Base-by-base conservation (phyloP, 2,329 filamentous ascomycete genomes). In the Clarireedia paspali region DNA sequence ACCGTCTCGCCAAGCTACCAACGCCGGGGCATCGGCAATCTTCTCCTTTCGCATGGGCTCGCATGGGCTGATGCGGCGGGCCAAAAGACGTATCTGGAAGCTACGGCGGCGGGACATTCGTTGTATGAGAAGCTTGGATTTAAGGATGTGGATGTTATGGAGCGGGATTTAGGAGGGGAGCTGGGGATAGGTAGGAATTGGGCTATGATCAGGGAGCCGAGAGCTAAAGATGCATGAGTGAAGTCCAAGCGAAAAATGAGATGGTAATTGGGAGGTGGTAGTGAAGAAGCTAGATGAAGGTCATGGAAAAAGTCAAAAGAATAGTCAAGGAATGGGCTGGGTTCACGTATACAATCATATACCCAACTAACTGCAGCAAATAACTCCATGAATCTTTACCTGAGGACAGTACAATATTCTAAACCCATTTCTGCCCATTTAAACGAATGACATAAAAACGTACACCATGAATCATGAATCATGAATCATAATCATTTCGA, bases 61-160 rank as follows among this genome's bases (percentile, higher is more conserved):
- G 66, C 64, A 5, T 57, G 70, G 12, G 71, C 72, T 5, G 72
- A 74, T 54, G 48, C 56, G 3, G 64, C 17, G 14, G 17, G 23
- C 7, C 20, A 20, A 15, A 3, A 62, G 68, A 47, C 67, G 61
- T 53, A 60, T 63, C 1, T 74, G 72, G 73, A 75, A 60, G 71
- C 71, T n/a, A 73, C 72, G 7, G 57, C 62, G 1, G 61, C 59
- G 0, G 72, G 71, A 3, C 66, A 65, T 50, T 67, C 67, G 10
- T 24, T 75, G 14, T 75, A 75, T 57, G 62, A 66, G 59, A 70
- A 69, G 58, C 51, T 71, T 5, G 72, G 72, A 9, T 75, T 71
- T 54, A 64, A 62, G 50, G 63, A 68, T 45, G 63, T 73, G 1
- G 72, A 72, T 47, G 53, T 63, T 26, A 53, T 73, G 12, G 55